phyloP scores from a whole-genome alignment of 225 moss, liverwort and hornwort genomes.

The Pleurozium schreberi region DNA sequence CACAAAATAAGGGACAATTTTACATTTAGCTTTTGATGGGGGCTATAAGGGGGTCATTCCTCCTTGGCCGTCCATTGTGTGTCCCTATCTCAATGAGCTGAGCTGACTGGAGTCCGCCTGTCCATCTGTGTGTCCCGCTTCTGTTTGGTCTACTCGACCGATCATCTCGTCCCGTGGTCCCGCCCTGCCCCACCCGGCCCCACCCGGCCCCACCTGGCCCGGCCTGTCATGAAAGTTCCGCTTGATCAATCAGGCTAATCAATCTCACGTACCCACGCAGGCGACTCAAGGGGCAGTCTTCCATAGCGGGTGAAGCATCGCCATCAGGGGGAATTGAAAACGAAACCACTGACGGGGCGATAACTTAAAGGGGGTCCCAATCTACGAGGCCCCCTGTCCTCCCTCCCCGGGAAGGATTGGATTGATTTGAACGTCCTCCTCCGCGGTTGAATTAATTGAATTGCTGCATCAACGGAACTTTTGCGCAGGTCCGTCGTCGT shows the following conservation, averaged over 20 bases:
- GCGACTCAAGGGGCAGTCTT: conserved; percentile 9
- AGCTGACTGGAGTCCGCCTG: not conserved
- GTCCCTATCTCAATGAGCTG: not conserved
- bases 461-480: not conserved
- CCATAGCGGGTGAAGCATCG: not conserved
- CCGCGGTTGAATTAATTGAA: not conserved
- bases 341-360: not conserved
- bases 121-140: not conserved
- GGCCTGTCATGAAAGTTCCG: not conserved
- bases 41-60: too few relatives aligned
- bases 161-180: too few relatives aligned
- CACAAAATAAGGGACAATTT: too few relatives aligned
- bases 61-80: not conserved
- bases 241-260: conserved; percentile 7
- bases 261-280: not conserved
- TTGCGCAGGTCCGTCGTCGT: not conserved
- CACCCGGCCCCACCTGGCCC: not conserved
- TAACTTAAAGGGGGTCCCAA: not conserved
- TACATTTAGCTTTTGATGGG: too few relatives aligned
- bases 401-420: not conserved
- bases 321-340: not conserved
- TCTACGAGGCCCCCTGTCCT: not conserved
- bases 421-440: not conserved
- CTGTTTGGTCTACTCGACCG: not conserved
- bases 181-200: too few relatives aligned